Evolutionary conservation across 1,139 yeast species (phyloP).

Genomic region (Yamadazyma atlantica): DNA sequence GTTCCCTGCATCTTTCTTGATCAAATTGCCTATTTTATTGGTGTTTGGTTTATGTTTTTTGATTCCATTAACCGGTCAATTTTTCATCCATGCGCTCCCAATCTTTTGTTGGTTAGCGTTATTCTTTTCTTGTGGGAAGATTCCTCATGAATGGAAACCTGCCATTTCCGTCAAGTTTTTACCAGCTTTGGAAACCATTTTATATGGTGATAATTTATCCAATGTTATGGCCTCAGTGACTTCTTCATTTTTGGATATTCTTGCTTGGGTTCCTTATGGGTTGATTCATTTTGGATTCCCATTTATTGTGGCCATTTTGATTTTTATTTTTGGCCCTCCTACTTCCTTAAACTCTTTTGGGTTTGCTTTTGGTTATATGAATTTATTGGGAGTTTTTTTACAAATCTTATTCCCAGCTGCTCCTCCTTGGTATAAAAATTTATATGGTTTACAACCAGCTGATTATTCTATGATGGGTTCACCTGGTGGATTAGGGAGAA

Average conservation of each 20-base stretch:
- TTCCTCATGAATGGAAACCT: constrained; percentile 79
- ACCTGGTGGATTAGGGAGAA: constrained; percentile 94
- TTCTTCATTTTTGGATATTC: constrained; percentile 64
- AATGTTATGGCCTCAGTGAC: constrained; percentile 81
- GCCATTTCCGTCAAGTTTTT: constrained; percentile 86
- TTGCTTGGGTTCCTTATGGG: constrained; percentile 98
- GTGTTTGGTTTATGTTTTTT: constrained; percentile 46
- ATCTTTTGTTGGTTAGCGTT: constrained; percentile 85
- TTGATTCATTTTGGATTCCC: constrained; percentile 88
- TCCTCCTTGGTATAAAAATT: constrained; percentile 95
- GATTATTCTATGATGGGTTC: constrained; percentile 90
- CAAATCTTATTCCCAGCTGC: constrained; percentile 92
- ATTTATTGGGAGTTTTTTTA: constrained; percentile 73
- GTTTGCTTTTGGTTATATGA: constrained; percentile 97
- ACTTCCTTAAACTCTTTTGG: constrained; percentile 83
- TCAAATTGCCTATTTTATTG: constrained; percentile 43
- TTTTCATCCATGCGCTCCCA: constrained; percentile 83
- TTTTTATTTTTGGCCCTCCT: constrained; percentile 92
- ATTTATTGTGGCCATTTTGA: constrained; percentile 74
- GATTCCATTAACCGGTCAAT: constrained; percentile 79
- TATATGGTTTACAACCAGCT: constrained; percentile 87
- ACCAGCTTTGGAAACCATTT: constrained; percentile 91
- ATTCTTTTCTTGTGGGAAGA: constrained; percentile 75
- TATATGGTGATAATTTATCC: constrained; percentile 91
- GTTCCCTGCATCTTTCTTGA: constrained; percentile 50